Conservation (phyloP, 2,329 filamentous ascomycete genomes). For the Pezicula neosporulosa region DNA sequence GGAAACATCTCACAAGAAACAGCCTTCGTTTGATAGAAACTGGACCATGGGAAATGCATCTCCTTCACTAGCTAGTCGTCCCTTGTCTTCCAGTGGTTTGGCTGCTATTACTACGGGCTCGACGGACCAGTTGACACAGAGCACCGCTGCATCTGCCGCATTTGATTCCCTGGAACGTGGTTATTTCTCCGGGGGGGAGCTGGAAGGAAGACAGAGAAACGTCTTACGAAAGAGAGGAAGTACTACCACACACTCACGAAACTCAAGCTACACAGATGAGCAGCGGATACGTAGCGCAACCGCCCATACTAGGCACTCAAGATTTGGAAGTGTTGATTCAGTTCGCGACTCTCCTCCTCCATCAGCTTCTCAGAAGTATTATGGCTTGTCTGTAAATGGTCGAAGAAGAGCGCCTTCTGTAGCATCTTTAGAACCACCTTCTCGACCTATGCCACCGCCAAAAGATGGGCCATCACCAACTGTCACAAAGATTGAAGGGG, state of each 20-base stretch:
- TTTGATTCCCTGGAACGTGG: conserved; percentile 64
- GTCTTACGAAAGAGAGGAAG: conserved; percentile 77
- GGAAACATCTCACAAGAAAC: conserved; percentile 52
- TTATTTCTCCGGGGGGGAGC: conserved; percentile 89
- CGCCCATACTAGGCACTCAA: conserved; percentile 68
- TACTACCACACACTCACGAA: conserved; percentile 56
- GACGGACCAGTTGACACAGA: conserved; percentile 28
- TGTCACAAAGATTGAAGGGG: conserved; percentile 58
- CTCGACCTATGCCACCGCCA: conserved; percentile 53
- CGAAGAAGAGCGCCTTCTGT: conserved; percentile 36
- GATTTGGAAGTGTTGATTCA: conserved; percentile 77
- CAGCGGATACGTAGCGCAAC: conserved; percentile 63
- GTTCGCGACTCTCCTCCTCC: conserved; percentile 58
- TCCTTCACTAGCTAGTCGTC: conserved; percentile 21
- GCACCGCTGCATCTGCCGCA: conserved; percentile 39
- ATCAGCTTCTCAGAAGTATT: conserved; percentile 70
- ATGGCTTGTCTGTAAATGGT: conserved; percentile 39
- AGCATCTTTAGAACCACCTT: conserved; percentile 56
- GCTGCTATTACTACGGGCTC: conserved; percentile 23
- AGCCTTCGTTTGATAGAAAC: conserved; percentile 67
- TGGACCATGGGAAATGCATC: conserved; percentile 57
- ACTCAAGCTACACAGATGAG: conserved; percentile 76
- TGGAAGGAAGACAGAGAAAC: conserved; percentile 72
- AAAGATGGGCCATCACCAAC: conserved; percentile 53
- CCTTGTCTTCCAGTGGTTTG: conserved; percentile 20